Percentiles rank a stretch among this genome's conserved stretches.
These are phyloP conservation scores for Phyllosticta paracitricarpa DNA, from an alignment of 2,329 filamentous ascomycete species.

Conservation along the genomic window DNA sequence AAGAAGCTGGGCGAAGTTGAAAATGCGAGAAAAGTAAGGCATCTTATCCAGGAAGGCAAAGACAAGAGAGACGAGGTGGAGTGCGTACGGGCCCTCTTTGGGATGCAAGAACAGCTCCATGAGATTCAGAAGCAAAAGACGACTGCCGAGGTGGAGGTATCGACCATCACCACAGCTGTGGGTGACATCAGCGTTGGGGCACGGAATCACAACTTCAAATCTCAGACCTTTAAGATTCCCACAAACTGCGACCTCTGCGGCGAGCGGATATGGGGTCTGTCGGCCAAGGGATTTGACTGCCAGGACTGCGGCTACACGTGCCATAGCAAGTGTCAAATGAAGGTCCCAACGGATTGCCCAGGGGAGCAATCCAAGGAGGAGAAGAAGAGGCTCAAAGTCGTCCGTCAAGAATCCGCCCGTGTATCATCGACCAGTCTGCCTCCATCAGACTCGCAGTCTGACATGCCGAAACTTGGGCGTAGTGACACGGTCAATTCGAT, in stretches of 20 bases:
- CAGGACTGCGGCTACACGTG: conserved; percentile 96
- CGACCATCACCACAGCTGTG: conserved; percentile 81
- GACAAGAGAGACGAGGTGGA: conserved; percentile 86
- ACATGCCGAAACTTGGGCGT: conserved; percentile 59
- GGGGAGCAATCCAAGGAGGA: conserved; percentile 91
- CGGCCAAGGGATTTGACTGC: conserved; percentile 93
- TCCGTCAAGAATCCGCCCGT: conserved; percentile 71
- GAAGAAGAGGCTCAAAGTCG: conserved; percentile 82
- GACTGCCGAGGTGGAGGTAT: conserved; percentile 85
- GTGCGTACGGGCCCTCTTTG: conserved; percentile 72
- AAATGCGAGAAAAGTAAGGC: conserved; percentile 59
- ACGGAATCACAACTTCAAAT: conserved; percentile 94
- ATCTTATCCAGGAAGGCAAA: conserved; percentile 68
- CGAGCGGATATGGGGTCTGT: conserved; percentile 93
- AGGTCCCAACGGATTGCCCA: conserved; percentile 90
- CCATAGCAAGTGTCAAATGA: conserved; percentile 98
- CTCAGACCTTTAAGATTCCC: conserved; percentile 98
- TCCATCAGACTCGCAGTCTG: conserved; percentile 43
- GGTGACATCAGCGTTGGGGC: conserved; percentile 88
- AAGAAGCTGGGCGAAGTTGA: conserved; percentile 82
- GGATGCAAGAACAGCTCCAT: conserved; percentile 75
- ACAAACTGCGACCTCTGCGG: conserved; percentile 97
- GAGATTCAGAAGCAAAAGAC: conserved; percentile 73
- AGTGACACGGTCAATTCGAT: conserved; percentile 82
- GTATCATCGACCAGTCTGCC: conserved; percentile 37